Evolutionary conservation across 805 yeast genomes (phyloP).

Genomic region (Wickerhamiella brachini): DNA sequence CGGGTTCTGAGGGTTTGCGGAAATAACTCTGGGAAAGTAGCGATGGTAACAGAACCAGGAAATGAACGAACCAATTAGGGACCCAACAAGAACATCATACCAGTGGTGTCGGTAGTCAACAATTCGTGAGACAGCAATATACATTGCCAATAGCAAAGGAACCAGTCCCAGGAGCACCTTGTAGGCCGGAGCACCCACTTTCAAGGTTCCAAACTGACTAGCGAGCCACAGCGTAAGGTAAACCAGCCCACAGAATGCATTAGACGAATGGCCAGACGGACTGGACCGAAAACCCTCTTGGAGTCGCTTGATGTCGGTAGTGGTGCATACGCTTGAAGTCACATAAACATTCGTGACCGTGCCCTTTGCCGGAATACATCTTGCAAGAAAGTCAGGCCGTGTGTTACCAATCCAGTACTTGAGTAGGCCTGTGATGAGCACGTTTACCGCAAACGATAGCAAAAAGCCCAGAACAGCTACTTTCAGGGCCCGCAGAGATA

Average conservation of each 20-base stretch:
- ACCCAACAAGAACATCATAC: conserved; percentile 67
- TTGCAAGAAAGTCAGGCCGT: conserved; percentile 80
- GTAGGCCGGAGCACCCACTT: conserved; percentile 16
- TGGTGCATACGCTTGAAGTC: conserved; percentile 26
- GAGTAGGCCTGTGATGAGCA: conserved; percentile 53
- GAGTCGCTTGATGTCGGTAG: conserved; percentile 19
- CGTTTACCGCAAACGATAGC: conserved; percentile 44
- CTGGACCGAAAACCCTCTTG: conserved; percentile 42
- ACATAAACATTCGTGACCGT: conserved; percentile 33
- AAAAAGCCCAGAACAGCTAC: conserved; percentile 49
- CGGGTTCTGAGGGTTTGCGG: not conserved
- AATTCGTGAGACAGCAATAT: conserved; percentile 75
- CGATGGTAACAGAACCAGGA: conserved; percentile 48
- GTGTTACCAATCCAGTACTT: conserved; percentile 82
- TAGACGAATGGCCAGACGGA: conserved; percentile 45
- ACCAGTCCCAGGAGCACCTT: conserved; percentile 6
- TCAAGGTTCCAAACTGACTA: conserved; percentile 35
- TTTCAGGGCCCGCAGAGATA: conserved; percentile 1
- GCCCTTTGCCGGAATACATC: conserved; percentile 56
- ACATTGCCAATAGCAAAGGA: conserved; percentile 45
- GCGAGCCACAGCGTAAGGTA: conserved; percentile 35
- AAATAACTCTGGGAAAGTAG: conserved; percentile 30
- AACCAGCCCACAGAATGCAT: conserved; percentile 37
- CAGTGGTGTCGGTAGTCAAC: conserved; percentile 92
- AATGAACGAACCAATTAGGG: conserved; percentile 44